Conservation (phyloP, 805 yeast species). For the Lipomyces yamadae region DNA sequence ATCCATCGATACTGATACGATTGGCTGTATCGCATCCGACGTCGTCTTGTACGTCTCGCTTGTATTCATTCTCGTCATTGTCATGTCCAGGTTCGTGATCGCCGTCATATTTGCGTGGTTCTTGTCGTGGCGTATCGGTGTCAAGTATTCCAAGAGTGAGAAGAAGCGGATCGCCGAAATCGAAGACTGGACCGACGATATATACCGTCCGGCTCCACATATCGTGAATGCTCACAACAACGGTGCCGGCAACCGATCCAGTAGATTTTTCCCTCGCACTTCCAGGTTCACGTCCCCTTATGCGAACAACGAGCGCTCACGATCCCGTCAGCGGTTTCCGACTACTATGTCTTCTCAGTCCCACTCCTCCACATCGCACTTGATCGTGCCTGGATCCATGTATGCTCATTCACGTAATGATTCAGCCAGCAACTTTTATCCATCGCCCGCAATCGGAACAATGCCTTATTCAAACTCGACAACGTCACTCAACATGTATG, state of each 20-base stretch:
- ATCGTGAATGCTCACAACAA: constrained; percentile 33
- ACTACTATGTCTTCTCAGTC: constrained; percentile 40
- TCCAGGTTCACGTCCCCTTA: constrained; percentile 37
- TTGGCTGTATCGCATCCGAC: constrained; percentile 92
- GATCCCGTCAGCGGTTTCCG: constrained; percentile 29
- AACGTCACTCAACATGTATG: constrained; percentile 8
- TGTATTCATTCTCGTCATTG: constrained; percentile 82
- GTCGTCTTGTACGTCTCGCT: constrained; percentile 81
- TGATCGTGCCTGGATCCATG: constrained; percentile 37
- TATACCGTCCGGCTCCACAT: constrained; percentile 57
- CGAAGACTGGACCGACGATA: constrained; percentile 85
- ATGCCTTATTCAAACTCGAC: constrained; percentile 18
- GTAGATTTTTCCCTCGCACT: constrained; percentile 37
- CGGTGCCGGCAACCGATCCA: constrained; percentile 21
- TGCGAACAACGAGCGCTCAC: constrained; percentile 25
- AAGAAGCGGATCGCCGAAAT: constrained; percentile 66
- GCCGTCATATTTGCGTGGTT: constrained; percentile 92
- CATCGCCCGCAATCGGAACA: constrained; percentile 20
- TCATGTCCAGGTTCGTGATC: constrained; percentile 72
- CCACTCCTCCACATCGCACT: constrained; percentile 37
- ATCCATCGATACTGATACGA: constrained; percentile 80
- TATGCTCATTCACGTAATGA: constrained; percentile 23
- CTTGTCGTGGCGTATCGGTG: constrained; percentile 76
- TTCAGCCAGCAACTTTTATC: constrained; percentile 16
- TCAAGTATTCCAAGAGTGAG: constrained; percentile 61